A percentile compares a stretch with the other conserved stretches of the same genome.
Evolutionary conservation across 352 stramenopile species (phyloP).

Genomic region (Phytopythium ostracodes): DNA sequence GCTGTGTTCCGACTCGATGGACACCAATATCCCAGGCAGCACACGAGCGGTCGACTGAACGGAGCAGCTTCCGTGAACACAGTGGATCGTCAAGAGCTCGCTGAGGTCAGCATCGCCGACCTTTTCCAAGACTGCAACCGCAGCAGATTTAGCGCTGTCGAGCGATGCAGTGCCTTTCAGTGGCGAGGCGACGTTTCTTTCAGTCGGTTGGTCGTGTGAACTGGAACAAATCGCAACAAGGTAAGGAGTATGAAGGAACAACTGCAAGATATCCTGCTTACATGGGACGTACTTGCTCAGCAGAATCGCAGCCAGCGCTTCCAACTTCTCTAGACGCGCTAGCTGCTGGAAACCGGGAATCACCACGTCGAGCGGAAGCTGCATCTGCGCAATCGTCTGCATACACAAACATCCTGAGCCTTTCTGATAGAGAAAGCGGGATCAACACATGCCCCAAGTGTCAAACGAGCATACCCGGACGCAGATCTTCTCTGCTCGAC

Average conservation of each 20-base stretch:
- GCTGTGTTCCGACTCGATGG: neutral
- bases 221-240: neutral
- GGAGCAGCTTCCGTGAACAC: slow-evolving; percentile 4
- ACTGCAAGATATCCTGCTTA: neutral
- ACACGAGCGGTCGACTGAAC: neutral
- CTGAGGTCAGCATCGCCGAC: neutral
- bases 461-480: neutral
- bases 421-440: neutral
- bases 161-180: neutral
- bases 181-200: neutral
- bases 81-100: neutral
- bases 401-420: neutral
- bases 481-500: neutral
- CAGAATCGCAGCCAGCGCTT: neutral
- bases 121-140: neutral
- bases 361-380: neutral
- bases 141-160: neutral
- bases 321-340: neutral
- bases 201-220: neutral
- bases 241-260: neutral
- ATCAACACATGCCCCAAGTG: neutral
- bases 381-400: slow-evolving; percentile 3
- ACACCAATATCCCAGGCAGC: neutral
- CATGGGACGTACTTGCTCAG: neutral
- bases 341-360: neutral